Evolutionary conservation across 2,329 filamentous ascomycete genomes (phyloP), one percentile per base, ranked within the genome.

Genomic region (Botrytis byssoidea): DNA sequence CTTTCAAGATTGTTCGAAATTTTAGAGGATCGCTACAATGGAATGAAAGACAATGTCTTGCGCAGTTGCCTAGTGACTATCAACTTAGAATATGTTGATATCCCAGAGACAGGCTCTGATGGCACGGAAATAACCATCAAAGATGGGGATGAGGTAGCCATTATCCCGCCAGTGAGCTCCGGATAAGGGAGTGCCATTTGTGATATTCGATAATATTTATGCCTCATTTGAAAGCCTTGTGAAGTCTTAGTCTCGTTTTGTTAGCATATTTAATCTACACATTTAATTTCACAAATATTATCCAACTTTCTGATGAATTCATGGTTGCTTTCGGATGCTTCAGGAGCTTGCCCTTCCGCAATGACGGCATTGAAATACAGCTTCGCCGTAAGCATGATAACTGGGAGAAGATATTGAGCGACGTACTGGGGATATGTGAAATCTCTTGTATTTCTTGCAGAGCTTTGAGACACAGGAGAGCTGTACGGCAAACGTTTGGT

Each of bases 151-250:
- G 94, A 97, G 83, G 93, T 97, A 72, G 94, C 92, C 60, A 92
- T 97, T 51, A 95, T 97, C 73, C 93, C 94, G 48, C 93, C 94
- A 16, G 94, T 97, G 77, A 97, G 93, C 85, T 94, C 93, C 55
- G 93, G 93, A 7, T 96, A 82, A 87, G 18, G 18, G 35, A n/a
- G 66, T 42, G 48, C 48, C 35, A 42, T 44, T 20, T 20, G 48
- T 69, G 66, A 69, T 69, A 18, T 32, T 25, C 37, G n/a, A 57
- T 57, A 32, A 10, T n/a, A 42, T 25, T 42, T 20, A 66, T 32
- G 60, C 25, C 8, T 35, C 35, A 25, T 40, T 42, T 37, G 37
- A 25, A 44, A 57, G 20, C 37, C 40, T 29, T 16, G 46, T 67
- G 48, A 69, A 69, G 48, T 29, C 22, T 51, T 9, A 14, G n/a